These are phyloP conservation scores for Heliamphora pulchella DNA, from an alignment of 179 eudicot species.

Conservation along the genomic window DNA sequence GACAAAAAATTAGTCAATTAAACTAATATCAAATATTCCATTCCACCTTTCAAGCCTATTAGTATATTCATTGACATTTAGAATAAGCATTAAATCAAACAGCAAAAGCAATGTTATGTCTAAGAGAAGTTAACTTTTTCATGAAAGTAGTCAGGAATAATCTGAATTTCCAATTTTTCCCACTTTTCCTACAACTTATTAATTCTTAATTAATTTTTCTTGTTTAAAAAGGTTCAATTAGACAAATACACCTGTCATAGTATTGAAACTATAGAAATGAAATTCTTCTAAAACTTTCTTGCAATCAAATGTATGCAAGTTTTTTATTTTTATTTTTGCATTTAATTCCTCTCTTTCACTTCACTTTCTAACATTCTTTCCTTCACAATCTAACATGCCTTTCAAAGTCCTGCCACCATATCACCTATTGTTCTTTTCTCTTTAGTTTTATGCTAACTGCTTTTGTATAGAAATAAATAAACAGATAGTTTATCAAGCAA, in stretches of 20 bases:
- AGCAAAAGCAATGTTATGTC: neutral
- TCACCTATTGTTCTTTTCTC: neutral
- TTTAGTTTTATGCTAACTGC: neutral
- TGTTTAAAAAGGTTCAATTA: no score
- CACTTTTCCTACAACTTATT: no score
- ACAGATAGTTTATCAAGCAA: neutral
- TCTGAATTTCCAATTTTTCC: no score
- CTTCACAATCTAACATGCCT: no score
- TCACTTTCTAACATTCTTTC: neutral
- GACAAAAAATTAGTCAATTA: neutral
- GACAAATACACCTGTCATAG: no score
- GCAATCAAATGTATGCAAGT: no score
- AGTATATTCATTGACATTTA: neutral
- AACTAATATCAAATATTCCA: neutral
- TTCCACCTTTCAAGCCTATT: neutral
- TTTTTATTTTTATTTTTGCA: neutral
- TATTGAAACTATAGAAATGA: no score
- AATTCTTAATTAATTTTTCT: no score
- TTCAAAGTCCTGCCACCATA: neutral
- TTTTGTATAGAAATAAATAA: neutral
- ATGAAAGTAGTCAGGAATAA: no score
- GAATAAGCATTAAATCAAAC: conserved; percentile 5
- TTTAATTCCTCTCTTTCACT: neutral
- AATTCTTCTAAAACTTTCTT: no score
- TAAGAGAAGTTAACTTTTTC: no score